These are phyloP conservation scores for Arxiozyma slooffiae DNA, from an alignment of 1,139 yeast genomes.

Conservation along the genomic window DNA sequence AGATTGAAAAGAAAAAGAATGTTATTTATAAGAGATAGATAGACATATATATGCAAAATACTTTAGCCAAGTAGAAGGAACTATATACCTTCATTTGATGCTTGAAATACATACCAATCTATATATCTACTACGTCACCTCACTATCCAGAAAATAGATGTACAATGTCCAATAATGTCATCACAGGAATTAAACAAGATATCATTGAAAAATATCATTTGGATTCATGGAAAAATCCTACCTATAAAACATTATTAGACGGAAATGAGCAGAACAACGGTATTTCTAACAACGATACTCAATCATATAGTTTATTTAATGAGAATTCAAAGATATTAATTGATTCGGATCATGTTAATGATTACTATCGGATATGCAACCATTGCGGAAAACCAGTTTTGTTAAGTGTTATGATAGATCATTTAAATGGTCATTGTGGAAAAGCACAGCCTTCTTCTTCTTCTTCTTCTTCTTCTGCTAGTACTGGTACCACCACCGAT, in stretches of 20 bases:
- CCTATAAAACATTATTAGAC: background rate
- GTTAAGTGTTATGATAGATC: conserved; percentile 28
- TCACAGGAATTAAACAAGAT: conserved; percentile 16
- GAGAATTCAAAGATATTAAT: background rate
- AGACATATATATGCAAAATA: too few relatives aligned
- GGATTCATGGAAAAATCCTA: background rate
- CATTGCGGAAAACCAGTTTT: conserved; percentile 53
- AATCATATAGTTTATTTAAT: background rate
- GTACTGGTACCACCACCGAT: background rate
- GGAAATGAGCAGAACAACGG: background rate
- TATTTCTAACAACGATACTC: background rate
- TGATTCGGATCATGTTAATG: background rate
- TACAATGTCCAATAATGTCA: conserved; percentile 9
- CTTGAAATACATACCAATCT: background rate
- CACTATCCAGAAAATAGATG: background rate
- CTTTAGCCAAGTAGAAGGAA: too few relatives aligned
- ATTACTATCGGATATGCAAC: conserved; percentile 50
- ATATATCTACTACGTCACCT: background rate
- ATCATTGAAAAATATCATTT: conserved; percentile 7
- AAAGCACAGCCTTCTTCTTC: background rate
- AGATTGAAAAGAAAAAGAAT: too few relatives aligned
- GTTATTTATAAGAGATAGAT: too few relatives aligned
- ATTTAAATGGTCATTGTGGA: conserved; percentile 33
- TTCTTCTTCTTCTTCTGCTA: background rate
- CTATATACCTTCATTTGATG: background rate